Evolutionary conservation across 306 rosid genomes (phyloP), one percentile per base, ranked within the genome.

Genomic region (Cucumis melo): DNA sequence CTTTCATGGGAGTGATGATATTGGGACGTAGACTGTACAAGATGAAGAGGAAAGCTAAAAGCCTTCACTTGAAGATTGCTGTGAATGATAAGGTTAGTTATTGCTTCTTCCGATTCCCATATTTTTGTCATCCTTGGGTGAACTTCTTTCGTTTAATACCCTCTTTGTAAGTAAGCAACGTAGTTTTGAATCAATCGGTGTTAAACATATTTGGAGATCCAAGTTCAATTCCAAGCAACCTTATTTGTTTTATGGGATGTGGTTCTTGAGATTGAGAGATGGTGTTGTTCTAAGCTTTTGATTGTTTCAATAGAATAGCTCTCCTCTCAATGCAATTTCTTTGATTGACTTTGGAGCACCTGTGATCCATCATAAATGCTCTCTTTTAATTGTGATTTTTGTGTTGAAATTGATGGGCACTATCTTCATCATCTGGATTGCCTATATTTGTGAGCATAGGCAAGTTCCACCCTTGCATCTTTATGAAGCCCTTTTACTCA

Each of bases 31-130:
- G 88, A 62, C 44, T 91, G 68, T 87, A 84, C 76, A 90, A 81
- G 81, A 86, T 93, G 89, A 91, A 87, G 90, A 80, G 87, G 78
- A 91, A 84, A 90, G 89, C 80, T 57, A 96, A 80, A 51, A 78
- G 84, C 76, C 74, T 93, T 84, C 93, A 86, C 83, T 92, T 90
- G 80, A 91, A 91, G 85, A 90, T 93, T 67, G 89, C 96, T 48
- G 78, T 91, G 41, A 97, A 90, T 80, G 98, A 91, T 83, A 93
- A 93, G 96, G 98, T 93, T 59, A 34, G 77, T 63, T 27, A 0
- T 72, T 39, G 7, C 5, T 50, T 41, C 20, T 12, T 27, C 8
- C 7, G 63, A n/a, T 54, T 59, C 10, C 10, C 56, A 63, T 68
- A 36, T 54, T 60, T 39, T 10, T 17, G 23, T 19, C 10, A 20